phyloP scores from a whole-genome alignment of 1,139 yeast genomes.

The Blastobotrys ciferrii region DNA sequence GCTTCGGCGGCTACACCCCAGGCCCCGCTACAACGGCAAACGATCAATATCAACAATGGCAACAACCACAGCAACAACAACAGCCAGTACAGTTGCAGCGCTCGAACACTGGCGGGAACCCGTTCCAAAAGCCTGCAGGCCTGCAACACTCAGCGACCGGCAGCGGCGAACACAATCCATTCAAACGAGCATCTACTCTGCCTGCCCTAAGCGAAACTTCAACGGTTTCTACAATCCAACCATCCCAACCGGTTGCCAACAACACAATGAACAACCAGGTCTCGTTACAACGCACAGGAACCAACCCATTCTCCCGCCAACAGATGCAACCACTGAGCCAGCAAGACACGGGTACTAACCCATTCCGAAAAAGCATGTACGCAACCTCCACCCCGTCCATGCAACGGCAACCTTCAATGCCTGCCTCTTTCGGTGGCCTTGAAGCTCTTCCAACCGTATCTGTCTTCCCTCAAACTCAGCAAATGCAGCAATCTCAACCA shows the following conservation, averaged over 20 bases:
- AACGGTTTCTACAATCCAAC: conserved; percentile 15
- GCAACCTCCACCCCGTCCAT: conserved; percentile 17
- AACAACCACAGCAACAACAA: conserved; percentile 18
- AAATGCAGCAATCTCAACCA: conserved; percentile 8
- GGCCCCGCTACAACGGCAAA: conserved; percentile 26
- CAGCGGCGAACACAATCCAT: conserved; percentile 28
- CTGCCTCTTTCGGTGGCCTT: conserved; percentile 27
- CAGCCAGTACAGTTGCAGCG: conserved; percentile 21
- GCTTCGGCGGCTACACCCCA: conserved; percentile 53
- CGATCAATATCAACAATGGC: conserved; percentile 18
- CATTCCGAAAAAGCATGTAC: conserved; percentile 28
- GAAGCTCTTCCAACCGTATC: conserved; percentile 30
- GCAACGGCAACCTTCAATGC: conserved; percentile 1
- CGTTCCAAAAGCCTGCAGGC: conserved; percentile 24
- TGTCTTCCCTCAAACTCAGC: conserved; percentile 31
- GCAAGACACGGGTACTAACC: conserved; percentile 32
- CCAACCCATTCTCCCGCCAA: conserved; percentile 47
- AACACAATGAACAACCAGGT: conserved; percentile 14
- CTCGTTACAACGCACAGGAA: conserved; percentile 36
- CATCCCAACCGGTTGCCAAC: conserved; percentile 11
- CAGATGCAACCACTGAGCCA: conserved; percentile 16
- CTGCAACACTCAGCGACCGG: conserved; percentile 5
- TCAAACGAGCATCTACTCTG: conserved; percentile 26
- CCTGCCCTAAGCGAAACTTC: conserved; percentile 17
- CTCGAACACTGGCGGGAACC: conserved; percentile 33